phyloP scores from a whole-genome alignment of 1,284 basidiomycete species.

The Thecaphora thlaspeos region DNA sequence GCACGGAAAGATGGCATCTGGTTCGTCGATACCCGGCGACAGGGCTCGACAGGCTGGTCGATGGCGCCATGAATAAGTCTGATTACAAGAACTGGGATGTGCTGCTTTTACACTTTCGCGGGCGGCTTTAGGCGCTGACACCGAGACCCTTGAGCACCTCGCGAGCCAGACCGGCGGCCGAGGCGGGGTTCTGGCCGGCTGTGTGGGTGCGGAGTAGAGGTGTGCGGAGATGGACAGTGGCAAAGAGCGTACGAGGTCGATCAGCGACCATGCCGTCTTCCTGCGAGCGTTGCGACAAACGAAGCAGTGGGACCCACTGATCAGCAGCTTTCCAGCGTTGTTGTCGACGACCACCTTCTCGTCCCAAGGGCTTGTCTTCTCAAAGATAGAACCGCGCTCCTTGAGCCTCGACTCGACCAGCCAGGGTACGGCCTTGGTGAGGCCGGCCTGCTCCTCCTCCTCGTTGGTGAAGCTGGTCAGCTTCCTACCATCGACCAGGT shows the following conservation, averaged over 20 bases:
- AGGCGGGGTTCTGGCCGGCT: constrained; percentile 62
- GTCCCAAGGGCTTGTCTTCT: constrained; percentile 63
- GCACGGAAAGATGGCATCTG: too few species aligned
- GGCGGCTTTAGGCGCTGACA: too few species aligned
- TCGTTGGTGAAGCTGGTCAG: constrained; percentile 71
- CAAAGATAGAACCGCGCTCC: constrained; percentile 68
- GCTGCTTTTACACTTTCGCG: too few species aligned
- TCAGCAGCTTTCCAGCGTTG: constrained; percentile 19
- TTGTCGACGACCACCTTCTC: constrained; percentile 61
- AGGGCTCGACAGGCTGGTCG: too few species aligned
- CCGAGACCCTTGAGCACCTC: constrained; percentile 28
- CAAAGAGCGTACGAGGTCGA: too few species aligned
- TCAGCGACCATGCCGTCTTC: too few species aligned
- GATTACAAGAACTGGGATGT: too few species aligned
- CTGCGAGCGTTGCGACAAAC: too few species aligned
- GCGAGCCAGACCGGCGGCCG: constrained; percentile 26
- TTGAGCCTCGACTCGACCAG: constrained; percentile 68
- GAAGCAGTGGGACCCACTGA: constrained; percentile 4
- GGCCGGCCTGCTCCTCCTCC: constrained; percentile 65
- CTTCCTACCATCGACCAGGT: constrained; percentile 63
- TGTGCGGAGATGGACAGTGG: too few species aligned
- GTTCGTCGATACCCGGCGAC: too few species aligned
- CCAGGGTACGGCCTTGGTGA: constrained; percentile 66
- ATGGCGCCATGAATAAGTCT: too few species aligned
- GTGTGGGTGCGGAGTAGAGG: too few species aligned